phyloP scores from a whole-genome alignment of 148 eudicot genomes.

The Cornus florida region DNA sequence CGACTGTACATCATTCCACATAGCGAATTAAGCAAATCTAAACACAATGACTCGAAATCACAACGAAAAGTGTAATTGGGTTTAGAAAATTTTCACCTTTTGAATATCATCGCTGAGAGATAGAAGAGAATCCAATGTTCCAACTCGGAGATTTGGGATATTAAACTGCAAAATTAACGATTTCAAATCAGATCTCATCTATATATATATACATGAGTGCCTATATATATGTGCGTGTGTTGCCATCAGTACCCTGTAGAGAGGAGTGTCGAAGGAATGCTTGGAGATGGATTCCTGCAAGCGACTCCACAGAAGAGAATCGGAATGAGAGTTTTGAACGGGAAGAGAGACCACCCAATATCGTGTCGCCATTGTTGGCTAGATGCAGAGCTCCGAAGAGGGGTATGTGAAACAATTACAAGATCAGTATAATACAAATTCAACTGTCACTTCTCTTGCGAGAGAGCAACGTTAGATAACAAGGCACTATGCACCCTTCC shows the following conservation, averaged over 20 bases:
- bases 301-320: conserved; percentile 67
- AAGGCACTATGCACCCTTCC: too few species aligned
- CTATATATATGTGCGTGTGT: too few species aligned
- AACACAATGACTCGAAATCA: not conserved
- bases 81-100: conserved; percentile 47
- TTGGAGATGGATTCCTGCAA: conserved; percentile 87
- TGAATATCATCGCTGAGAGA: conserved; percentile 86
- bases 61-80: not conserved
- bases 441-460: too few species aligned
- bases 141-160: conserved; percentile 95
- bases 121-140: conserved; percentile 83
- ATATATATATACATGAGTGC: not conserved
- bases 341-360: conserved; percentile 95
- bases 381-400: not conserved
- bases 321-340: conserved; percentile 45
- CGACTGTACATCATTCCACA: conserved; percentile 40
- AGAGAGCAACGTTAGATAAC: too few species aligned
- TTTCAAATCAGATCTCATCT: not conserved
- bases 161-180: conserved; percentile 64
- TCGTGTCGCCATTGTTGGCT: conserved; percentile 68
- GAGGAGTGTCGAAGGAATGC: conserved; percentile 79
- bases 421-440: too few species aligned
- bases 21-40: conserved; percentile 5
- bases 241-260: conserved; percentile 52
- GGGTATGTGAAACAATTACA: too few species aligned